Base-by-base conservation (phyloP, 371 early-diverging fungal species). In the Chytridium lagenaria region DNA sequence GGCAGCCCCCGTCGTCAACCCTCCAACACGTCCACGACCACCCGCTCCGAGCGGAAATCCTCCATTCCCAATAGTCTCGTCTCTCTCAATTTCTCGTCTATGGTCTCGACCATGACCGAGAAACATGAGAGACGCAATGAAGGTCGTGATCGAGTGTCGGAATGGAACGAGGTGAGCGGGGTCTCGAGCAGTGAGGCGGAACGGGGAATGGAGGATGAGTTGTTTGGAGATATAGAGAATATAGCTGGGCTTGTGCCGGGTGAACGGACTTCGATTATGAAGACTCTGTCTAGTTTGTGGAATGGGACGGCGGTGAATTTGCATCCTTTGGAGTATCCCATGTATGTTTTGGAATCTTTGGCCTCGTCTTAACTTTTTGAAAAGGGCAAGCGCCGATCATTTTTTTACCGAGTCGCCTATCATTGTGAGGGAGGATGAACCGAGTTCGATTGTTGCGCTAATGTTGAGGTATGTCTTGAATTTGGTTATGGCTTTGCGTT, bases 341-440 rank as follows among this genome's bases (percentile, higher is more conserved):
- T 72, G 72, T 72, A 36, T 44, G 71, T 67, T 37, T 34, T 23
- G 37, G 7, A 2, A 5, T 1, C 16, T 57, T 2, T 19, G 19
- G 2, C 57, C 52, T 57, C 34, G 44, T 44, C n/a, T 3, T 59
- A 12, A 3, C n/a, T 31, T 70, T 65, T 30, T 3, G 39, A 67
- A 26, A 12, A 70, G 71, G 52, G 5, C 23, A 28, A 16, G 69
- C 15, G 49, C 69, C 3, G 77, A 70, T 40, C 96, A 97, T 73
- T 81, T 96, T 0, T 89, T 95, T 71, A 85, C 88, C 0, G 92
- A 91, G 36, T 94, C 93, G 0, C 83, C 84, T 16, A 89, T 95
- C 37, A 88, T 95, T 36, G 90, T 96, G 0, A 85, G 95, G 50
- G 96, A 96, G 79, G 76, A 78, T 28, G 81, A 81, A 63, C 81